These are phyloP conservation scores for Xylaria grammica DNA, from an alignment of 495 filamentous ascomycete species.

Conservation along the genomic window DNA sequence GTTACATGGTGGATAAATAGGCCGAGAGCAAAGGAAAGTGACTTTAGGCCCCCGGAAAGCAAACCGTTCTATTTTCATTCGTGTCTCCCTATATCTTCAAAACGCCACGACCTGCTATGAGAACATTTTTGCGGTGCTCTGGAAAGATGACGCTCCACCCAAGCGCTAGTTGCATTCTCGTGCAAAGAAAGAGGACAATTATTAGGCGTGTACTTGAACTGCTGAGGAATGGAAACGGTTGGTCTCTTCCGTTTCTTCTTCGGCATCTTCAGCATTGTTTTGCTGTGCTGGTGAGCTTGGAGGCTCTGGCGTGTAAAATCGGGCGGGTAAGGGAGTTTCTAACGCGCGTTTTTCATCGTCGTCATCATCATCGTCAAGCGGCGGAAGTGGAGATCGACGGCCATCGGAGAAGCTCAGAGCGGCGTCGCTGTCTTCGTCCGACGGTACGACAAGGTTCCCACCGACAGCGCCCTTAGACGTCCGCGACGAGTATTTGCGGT, in stretches of 20 bases:
- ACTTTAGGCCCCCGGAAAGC: background rate
- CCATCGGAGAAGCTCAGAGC: conserved; percentile 62
- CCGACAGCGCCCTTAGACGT: conserved; percentile 32
- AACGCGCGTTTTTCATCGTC: conserved; percentile 33
- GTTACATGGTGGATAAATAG: conserved; percentile 14
- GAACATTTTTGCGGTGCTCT: conserved; percentile 7
- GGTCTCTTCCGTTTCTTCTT: conserved; percentile 24
- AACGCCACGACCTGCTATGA: conserved; percentile 22
- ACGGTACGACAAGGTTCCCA: conserved; percentile 46
- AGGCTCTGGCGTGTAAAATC: conserved; percentile 52
- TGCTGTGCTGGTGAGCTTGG: conserved; percentile 40
- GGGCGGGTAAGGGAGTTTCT: conserved; percentile 35
- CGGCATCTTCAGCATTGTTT: conserved; percentile 24
- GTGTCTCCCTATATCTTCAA: conserved; percentile 12
- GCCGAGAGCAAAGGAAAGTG: background rate
- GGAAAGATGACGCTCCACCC: conserved; percentile 15
- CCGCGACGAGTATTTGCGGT: conserved; percentile 56
- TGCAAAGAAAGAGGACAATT: background rate
- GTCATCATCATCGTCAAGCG: conserved; percentile 47
- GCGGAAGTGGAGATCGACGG: conserved; percentile 57
- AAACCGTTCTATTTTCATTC: conserved; percentile 21
- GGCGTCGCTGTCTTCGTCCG: conserved; percentile 62
- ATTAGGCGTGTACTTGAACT: conserved; percentile 47
- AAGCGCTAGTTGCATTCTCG: conserved; percentile 3
- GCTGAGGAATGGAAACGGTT: conserved; percentile 45